These are phyloP conservation scores for Candida stauntonica DNA, from an alignment of 805 yeast species.

Conservation along the genomic window DNA sequence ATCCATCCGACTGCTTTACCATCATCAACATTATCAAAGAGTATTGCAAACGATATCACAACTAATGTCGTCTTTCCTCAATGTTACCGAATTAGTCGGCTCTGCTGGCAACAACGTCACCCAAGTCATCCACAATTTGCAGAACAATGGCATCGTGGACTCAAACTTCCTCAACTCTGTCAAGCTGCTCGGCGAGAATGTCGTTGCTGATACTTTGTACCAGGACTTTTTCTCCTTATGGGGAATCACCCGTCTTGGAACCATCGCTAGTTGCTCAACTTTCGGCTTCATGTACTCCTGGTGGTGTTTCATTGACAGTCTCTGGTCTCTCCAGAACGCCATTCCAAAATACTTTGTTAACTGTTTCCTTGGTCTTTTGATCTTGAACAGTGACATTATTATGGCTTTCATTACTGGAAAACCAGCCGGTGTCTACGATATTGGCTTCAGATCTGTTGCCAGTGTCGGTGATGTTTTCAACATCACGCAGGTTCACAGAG, in stretches of 20 bases:
- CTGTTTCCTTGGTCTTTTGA: not conserved
- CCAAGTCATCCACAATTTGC: not conserved
- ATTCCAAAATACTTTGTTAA: too few species aligned
- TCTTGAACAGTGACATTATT: not conserved
- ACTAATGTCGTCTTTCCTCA: not conserved
- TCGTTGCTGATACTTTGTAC: not conserved
- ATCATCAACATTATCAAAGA: too few species aligned
- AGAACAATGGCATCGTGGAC: not conserved
- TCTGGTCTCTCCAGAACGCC: too few species aligned
- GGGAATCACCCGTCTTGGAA: not conserved
- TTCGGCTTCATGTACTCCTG: too few species aligned
- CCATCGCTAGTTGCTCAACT: not conserved
- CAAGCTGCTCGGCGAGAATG: not conserved
- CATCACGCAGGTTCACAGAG: not conserved
- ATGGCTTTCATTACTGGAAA: not conserved
- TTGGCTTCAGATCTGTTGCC: not conserved
- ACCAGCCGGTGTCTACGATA: not conserved
- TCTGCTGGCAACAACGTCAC: not conserved
- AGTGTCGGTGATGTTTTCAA: conserved; percentile 3
- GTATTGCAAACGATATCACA: too few species aligned
- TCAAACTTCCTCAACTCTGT: not conserved
- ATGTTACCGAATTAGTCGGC: not conserved
- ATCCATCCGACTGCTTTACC: too few species aligned
- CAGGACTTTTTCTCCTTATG: not conserved
- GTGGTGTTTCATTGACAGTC: not conserved